Base-by-base conservation (phyloP, 176 grass and related monocot genomes). In the Cocos nucifera region DNA sequence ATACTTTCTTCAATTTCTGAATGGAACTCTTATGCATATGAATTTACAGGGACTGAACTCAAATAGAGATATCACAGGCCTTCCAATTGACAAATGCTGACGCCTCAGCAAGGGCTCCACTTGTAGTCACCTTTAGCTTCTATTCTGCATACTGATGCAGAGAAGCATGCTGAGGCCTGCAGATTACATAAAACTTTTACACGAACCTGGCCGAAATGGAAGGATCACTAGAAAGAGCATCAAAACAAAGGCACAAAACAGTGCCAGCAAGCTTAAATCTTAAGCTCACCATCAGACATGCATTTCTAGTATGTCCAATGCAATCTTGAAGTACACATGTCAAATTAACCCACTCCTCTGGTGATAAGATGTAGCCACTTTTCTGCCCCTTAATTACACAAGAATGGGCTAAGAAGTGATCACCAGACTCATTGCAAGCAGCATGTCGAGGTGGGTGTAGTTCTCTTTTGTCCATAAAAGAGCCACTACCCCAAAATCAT, bases 1-100 rank as follows among this genome's bases (percentile, higher is more conserved):
- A 44, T 44, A 21, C 21, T 56, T 19, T 21, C 22, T 56, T 22
- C 54, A 56, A 21, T 22, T 56, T 4, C 19, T 12, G 21, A 19
- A 14, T 17, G 30, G 22, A 32, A 61, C 30, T 27, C 10, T 30
- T 61, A 61, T 30, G 28, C 58, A 35, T 17, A 15, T 19, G 27
- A 61, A 61, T 18, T 61, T 61, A 44, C 30, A 61, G 16, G 32
- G 9, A 35, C 24, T 18, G 30, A 61, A 27, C 19, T 17, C 30
- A 61, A 17, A 32, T 6, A 61, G 17, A 35, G 18, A 30, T 19
- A 39, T 61, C n/a, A 61, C 16, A 29, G 30, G 16, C 27, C 26
- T 61, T 61, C 58, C 58, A 27, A 61, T 19, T 17, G 25, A 61
- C 35, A 18, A 18, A 30, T 24, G 58, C 58, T 61, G 17, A 61